Percentiles rank a stretch among this genome's conserved stretches.
These are phyloP conservation scores for Gaultheria prostrata DNA, from an alignment of 148 eudicot species.

Conservation along the genomic window DNA sequence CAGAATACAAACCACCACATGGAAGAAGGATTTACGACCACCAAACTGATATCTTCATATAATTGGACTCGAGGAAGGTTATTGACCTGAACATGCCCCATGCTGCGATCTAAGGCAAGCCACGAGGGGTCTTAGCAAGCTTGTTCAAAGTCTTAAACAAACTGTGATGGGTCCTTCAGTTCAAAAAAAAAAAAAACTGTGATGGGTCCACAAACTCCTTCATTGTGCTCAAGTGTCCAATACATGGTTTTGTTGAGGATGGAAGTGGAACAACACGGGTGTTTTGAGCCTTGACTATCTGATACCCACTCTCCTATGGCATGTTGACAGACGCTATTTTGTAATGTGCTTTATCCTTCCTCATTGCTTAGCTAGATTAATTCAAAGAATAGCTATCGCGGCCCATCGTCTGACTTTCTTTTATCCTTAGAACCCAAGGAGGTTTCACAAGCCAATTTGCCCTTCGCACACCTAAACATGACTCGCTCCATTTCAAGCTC, in stretches of 20 bases:
- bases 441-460: slow-evolving; percentile 2
- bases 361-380: neutral
- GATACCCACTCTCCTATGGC: neutral
- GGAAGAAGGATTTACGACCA: neutral
- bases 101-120: neutral
- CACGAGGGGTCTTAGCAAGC: neutral
- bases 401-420: neutral
- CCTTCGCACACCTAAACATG: slow-evolving; percentile 1
- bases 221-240: neutral
- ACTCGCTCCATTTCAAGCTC: neutral
- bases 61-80: neutral
- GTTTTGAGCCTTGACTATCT: neutral
- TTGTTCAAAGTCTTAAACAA: neutral
- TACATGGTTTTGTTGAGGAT: neutral
- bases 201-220: neutral
- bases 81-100: neutral
- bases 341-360: neutral
- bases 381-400: neutral
- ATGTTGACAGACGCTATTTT: neutral
- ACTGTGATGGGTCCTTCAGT: neutral
- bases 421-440: neutral
- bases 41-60: neutral
- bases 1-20: neutral
- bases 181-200: too few relatives aligned
- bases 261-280: neutral